These are phyloP conservation scores for Nemophila menziesii DNA, from an alignment of 257 asterid genomes.

Conservation along the genomic window DNA sequence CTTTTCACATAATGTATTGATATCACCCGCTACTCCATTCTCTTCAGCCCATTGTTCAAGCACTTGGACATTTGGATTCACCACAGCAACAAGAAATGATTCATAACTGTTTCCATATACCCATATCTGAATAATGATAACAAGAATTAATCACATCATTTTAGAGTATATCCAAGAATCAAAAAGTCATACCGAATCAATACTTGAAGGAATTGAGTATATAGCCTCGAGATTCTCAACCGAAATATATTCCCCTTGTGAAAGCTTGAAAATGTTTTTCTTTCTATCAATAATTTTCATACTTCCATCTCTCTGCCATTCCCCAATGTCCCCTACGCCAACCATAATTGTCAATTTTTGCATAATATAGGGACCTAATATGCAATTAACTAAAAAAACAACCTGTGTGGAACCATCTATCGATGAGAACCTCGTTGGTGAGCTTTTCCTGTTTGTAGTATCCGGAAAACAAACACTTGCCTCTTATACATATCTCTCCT, in stretches of 20 bases:
- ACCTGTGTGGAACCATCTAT: slow-evolving; percentile 91
- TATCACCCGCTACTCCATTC: slow-evolving; percentile 34
- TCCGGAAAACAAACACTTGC: slow-evolving; percentile 71
- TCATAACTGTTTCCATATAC: slow-evolving; percentile 67
- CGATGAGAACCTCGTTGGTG: slow-evolving; percentile 51
- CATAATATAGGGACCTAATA: not conserved
- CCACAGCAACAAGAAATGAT: slow-evolving; percentile 70
- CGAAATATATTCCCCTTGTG: slow-evolving; percentile 79
- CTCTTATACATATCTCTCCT: slow-evolving; percentile 74
- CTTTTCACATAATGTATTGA: slow-evolving; percentile 34
- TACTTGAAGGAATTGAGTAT: slow-evolving; percentile 37
- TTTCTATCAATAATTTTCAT: slow-evolving; percentile 79
- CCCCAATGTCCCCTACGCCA: slow-evolving; percentile 69
- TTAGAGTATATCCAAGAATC: not conserved
- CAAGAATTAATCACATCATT: not conserved
- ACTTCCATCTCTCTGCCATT: slow-evolving; percentile 73
- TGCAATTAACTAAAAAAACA: not conserved
- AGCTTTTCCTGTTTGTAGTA: slow-evolving; percentile 71
- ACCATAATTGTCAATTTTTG: not conserved
- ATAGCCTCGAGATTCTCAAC: slow-evolving; percentile 66
- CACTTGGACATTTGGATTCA: slow-evolving; percentile 51
- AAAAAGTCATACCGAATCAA: slow-evolving; percentile 41
- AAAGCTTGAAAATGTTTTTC: slow-evolving; percentile 81
- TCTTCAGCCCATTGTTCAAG: slow-evolving; percentile 47
- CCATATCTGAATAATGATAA: slow-evolving; percentile 51